Evolutionary conservation across 2,329 filamentous ascomycete species (phyloP).

Genomic region (Biscogniauxia marginata): DNA sequence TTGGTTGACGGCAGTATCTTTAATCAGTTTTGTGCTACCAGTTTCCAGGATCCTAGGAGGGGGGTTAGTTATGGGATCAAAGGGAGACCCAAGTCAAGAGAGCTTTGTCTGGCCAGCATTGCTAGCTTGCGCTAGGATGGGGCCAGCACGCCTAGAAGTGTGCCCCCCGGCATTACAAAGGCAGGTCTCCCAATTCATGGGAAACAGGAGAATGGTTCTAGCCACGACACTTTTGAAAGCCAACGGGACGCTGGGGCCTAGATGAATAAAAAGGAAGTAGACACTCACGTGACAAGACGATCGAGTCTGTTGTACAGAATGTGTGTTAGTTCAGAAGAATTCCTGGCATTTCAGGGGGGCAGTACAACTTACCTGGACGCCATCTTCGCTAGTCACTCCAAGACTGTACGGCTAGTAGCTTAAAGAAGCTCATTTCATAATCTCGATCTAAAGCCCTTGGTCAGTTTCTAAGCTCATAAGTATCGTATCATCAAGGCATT

Average conservation of each 20-base stretch:
- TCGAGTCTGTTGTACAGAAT: conserved; percentile 61
- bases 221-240: not conserved
- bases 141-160: not conserved
- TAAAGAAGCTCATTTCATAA: conserved; percentile 28
- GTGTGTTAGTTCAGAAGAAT: conserved; percentile 28
- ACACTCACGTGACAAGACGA: conserved; percentile 80
- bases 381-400: conserved; percentile 46
- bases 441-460: conserved; percentile 12
- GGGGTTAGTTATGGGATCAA: conserved; percentile 6
- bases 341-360: conserved; percentile 2
- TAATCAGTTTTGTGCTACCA: conserved; percentile 91
- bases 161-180: not conserved
- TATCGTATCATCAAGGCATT: conserved; percentile 7
- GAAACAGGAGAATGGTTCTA: not conserved
- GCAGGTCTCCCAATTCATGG: not conserved
- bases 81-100: not conserved
- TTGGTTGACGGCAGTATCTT: conserved; percentile 95
- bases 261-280: conserved; percentile 7
- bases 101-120: not conserved
- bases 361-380: conserved; percentile 49
- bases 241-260: not conserved
- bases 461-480: not conserved
- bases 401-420: conserved; percentile 28
- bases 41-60: conserved; percentile 84
- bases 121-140: not conserved